Conservation (phyloP, 371 early-diverging fungal species). For the Paraphysoderma sedebokerense region DNA sequence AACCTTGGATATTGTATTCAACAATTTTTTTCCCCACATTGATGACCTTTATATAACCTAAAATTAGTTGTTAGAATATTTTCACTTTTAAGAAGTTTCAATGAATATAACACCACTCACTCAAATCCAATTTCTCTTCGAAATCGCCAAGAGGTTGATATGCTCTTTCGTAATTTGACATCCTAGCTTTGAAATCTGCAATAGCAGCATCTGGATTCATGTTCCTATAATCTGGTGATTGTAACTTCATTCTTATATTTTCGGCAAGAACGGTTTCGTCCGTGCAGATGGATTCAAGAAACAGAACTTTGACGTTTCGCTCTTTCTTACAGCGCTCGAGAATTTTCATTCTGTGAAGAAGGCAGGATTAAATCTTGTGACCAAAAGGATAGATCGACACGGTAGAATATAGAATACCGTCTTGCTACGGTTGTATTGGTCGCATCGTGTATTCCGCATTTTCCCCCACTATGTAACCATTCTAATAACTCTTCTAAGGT, state of each 20-base stretch:
- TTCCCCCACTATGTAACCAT: slow-evolving; percentile 55
- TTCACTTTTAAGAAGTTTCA: too few species aligned
- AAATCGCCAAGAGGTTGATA: slow-evolving; percentile 59
- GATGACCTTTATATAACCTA: too few species aligned
- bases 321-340: background rate
- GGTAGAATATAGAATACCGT: slow-evolving; percentile 35
- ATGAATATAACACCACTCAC: too few species aligned
- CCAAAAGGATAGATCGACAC: too few species aligned
- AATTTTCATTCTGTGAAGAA: too few species aligned
- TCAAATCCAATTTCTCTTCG: slow-evolving; percentile 51
- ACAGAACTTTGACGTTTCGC: slow-evolving; percentile 22
- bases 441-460: slow-evolving; percentile 77
- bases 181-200: slow-evolving; percentile 53
- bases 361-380: too few species aligned
- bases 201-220: slow-evolving; percentile 46
- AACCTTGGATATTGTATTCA: slow-evolving; percentile 62
- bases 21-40: slow-evolving; percentile 29
- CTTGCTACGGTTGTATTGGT: slow-evolving; percentile 66
- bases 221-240: slow-evolving; percentile 63
- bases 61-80: too few species aligned
- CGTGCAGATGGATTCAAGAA: slow-evolving; percentile 61
- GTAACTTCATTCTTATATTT: slow-evolving; percentile 62
- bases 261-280: slow-evolving; percentile 44
- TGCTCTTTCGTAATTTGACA: slow-evolving; percentile 59
- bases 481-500: slow-evolving; percentile 58